phyloP scores from a whole-genome alignment of 805 yeast species.

The Sugiyamaella marilandica region DNA sequence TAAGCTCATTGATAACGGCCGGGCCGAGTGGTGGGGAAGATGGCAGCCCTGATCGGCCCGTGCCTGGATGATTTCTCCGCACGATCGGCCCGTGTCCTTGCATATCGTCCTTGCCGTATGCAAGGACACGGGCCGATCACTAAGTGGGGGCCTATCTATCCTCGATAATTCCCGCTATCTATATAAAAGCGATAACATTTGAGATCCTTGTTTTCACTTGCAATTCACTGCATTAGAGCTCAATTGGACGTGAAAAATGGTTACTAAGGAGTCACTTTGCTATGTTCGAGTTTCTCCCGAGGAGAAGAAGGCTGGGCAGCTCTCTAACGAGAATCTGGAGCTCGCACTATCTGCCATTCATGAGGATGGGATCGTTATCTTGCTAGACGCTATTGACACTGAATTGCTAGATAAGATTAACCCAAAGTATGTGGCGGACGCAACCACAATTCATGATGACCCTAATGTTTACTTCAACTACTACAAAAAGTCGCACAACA shows the following conservation, averaged over 20 bases:
- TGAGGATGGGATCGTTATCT: slow-evolving; percentile 1
- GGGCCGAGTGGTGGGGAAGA: background rate
- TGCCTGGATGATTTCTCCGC: background rate
- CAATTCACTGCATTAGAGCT: no score
- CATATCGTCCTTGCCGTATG: background rate
- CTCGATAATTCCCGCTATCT: no score
- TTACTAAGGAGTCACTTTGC: background rate
- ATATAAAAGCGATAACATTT: no score
- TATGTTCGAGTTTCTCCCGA: background rate
- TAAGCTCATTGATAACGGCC: background rate
- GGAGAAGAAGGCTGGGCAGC: background rate
- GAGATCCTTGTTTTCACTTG: no score
- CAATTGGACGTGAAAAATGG: background rate
- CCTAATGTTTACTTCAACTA: background rate
- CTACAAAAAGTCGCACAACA: background rate
- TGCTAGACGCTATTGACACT: slow-evolving; percentile 1
- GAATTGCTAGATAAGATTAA: background rate
- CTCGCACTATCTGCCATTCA: background rate
- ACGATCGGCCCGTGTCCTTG: background rate
- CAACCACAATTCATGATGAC: background rate
- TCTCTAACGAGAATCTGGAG: background rate
- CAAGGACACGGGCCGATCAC: background rate
- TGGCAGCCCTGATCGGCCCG: background rate
- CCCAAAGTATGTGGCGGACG: background rate
- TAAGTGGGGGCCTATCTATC: no score